phyloP scores from a whole-genome alignment of 2,329 filamentous ascomycete genomes.

The Neurospora crassa region DNA sequence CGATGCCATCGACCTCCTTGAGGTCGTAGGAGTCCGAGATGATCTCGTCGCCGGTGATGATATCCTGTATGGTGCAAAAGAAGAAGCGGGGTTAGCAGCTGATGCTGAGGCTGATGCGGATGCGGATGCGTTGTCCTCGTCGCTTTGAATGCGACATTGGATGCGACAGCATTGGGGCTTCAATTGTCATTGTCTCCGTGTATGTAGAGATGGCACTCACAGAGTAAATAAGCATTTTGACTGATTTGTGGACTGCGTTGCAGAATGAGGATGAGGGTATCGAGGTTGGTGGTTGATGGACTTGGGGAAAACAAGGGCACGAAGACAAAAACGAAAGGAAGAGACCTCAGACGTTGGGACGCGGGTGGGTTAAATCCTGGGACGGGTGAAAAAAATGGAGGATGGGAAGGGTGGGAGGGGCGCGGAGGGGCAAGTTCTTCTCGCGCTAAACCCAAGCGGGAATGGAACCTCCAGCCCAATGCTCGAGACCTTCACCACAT shows the following conservation, averaged over 20 bases:
- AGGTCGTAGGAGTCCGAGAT: constrained; percentile 90
- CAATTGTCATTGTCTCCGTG: neutral
- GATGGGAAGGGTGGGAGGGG: neutral
- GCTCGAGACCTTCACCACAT: neutral
- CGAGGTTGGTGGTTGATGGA: neutral
- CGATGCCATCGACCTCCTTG: constrained; percentile 67
- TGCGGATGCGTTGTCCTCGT: neutral
- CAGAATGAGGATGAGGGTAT: neutral
- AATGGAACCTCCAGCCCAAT: neutral
- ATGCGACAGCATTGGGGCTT: neutral
- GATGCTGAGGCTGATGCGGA: constrained; percentile 6
- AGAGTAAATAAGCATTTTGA: neutral
- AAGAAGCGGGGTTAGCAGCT: constrained; percentile 18
- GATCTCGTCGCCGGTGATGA: constrained; percentile 85
- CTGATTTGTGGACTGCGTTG: neutral
- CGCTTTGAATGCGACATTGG: neutral
- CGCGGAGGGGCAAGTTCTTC: neutral
- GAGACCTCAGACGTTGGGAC: neutral
- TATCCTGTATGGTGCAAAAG: constrained; percentile 50
- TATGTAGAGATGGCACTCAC: neutral
- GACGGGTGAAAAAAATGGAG: neutral
- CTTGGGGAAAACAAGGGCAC: neutral
- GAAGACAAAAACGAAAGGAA: neutral
- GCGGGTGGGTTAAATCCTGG: neutral
- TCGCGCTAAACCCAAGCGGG: neutral